phyloP scores from a whole-genome alignment of 176 grass and related monocot genomes.

The Cenchrus fungigraminus region DNA sequence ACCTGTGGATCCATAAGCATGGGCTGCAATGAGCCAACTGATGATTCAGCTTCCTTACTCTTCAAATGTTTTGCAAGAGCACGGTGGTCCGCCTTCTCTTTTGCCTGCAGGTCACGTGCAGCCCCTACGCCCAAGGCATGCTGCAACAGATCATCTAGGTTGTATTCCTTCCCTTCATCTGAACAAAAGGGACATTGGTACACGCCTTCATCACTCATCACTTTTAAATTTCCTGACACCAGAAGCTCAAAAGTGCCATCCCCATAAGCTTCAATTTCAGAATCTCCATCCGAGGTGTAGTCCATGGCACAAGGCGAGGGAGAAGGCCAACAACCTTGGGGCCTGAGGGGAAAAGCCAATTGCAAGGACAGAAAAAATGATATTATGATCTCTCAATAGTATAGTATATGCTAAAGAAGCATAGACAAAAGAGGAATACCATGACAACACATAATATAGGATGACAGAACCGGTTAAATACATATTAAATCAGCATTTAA shows the following conservation, averaged over 20 bases:
- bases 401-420: slow-evolving; percentile 1
- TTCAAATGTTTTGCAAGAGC: slow-evolving; percentile 71
- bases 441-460: background rate
- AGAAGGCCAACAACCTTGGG: background rate
- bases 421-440: slow-evolving; percentile 13
- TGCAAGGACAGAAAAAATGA: background rate
- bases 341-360: slow-evolving; percentile 17
- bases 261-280: slow-evolving; percentile 64
- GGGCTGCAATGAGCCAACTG: background rate
- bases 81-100: slow-evolving; percentile 65
- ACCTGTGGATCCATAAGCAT: slow-evolving; percentile 18
- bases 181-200: slow-evolving; percentile 81
- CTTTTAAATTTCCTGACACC: slow-evolving; percentile 52
- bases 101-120: slow-evolving; percentile 47
- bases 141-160: slow-evolving; percentile 60
- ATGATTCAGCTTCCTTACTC: slow-evolving; percentile 28
- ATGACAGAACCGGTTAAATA: background rate
- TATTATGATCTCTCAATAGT: slow-evolving; percentile 9
- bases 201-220: slow-evolving; percentile 42
- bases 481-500: background rate
- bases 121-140: slow-evolving; percentile 63
- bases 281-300: slow-evolving; percentile 46
- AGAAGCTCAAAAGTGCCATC: slow-evolving; percentile 41
- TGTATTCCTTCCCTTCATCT: slow-evolving; percentile 53
- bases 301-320: slow-evolving; percentile 49